Evolutionary conservation across 306 rosid genomes (phyloP), one percentile per base, ranked within the genome.

Genomic region (Rosa persica): DNA sequence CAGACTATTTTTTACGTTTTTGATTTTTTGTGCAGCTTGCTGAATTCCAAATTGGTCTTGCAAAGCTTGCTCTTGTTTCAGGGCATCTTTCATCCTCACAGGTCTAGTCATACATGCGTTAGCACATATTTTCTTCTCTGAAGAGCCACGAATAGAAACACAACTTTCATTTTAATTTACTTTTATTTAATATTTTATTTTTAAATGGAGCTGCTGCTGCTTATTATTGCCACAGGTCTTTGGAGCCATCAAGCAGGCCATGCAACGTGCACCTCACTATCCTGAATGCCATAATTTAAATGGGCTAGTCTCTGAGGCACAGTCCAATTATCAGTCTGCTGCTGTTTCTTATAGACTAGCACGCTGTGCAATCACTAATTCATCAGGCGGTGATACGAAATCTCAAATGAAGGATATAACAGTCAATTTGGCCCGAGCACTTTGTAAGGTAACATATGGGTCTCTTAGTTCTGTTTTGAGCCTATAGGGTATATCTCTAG

Each of bases 191-290:
- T 43, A 42, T 43, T 43, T 43, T 39, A 5, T 6, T 30, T 67
- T 48, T 79, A 23, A 36, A 54, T 47, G 54, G 80, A 69, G n/a
- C 64, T 79, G 80, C 47, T 54, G 66, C 47, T 54, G 66, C 47
- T 39, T 12, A 46, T 83, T 75, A 34, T 51, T 52, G 69, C 76
- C 61, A 34, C 85, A 94, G 97, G 97, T 94, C 76, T 89, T 86
- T 64, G 95, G 93, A 85, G 98, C 97, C 76, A 94, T 92, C 86
- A 87, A 81, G 86, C 98, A 92, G 90, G 97, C 98, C 48, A 84
- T 89, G 74, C 97, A 90, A 85, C 97, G 67, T 74, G 88, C 92
- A 72, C 98, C 98, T 78, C 88, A 91, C 64, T 88, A 76, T 82
- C 97, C 98, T 12, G 98, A 94, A 86, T 85, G 90, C 76, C 94